Evolutionary conservation across 306 rosid genomes (phyloP).

Genomic region (Clitoria ternatea): DNA sequence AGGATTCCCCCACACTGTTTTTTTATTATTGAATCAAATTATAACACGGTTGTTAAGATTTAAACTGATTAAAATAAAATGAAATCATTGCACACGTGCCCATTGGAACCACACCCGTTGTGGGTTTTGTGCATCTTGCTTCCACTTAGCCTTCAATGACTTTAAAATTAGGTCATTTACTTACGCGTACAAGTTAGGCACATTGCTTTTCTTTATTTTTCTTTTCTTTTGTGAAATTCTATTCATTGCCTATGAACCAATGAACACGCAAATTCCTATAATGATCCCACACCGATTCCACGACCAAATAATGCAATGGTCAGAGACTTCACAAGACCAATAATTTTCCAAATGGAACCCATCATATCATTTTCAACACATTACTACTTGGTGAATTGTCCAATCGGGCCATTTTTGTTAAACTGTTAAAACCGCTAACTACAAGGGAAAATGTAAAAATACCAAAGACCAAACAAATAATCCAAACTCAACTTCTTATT

Average conservation of each 20-base stretch:
- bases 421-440: background rate
- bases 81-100: too few relatives aligned
- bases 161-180: too few relatives aligned
- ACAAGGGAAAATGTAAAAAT: background rate
- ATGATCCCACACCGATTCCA: background rate
- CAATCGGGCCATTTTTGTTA: constrained; percentile 2
- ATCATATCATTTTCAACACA: constrained; percentile 22
- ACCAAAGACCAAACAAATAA: constrained; percentile 8
- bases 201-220: too few relatives aligned
- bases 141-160: too few relatives aligned
- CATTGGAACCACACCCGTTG: too few relatives aligned
- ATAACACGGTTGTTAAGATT: too few relatives aligned
- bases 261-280: background rate
- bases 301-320: background rate
- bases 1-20: too few relatives aligned
- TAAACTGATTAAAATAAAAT: too few relatives aligned
- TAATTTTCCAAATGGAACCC: constrained; percentile 12
- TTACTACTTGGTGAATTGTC: constrained; percentile 9
- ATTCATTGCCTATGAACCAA: background rate
- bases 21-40: too few relatives aligned
- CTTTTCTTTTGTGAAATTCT: too few relatives aligned
- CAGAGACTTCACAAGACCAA: constrained; percentile 11
- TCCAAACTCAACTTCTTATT: constrained; percentile 25
- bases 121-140: too few relatives aligned
- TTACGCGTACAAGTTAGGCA: too few relatives aligned